Conservation (phyloP, 1,139 yeast species). For the Blastobotrys elegans region DNA sequence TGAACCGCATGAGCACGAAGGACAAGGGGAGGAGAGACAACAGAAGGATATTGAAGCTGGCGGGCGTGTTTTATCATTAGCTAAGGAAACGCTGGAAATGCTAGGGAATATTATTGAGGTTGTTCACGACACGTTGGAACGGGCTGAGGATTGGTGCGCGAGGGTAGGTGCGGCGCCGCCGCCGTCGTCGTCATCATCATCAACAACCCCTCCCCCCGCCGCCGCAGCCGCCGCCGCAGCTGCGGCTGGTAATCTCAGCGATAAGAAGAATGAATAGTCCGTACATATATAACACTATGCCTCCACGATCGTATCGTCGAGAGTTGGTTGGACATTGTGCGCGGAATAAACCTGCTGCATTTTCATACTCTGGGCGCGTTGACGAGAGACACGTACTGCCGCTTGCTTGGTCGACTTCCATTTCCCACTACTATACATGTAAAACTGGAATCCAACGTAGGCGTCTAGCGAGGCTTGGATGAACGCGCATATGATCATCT, state of each 20-base stretch:
- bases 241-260: no score
- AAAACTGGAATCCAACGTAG: constrained; percentile 67
- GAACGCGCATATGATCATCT: constrained; percentile 72
- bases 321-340: not conserved
- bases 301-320: not conserved
- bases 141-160: constrained; percentile 74
- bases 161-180: constrained; percentile 21
- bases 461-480: constrained; percentile 78
- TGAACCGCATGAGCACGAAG: not conserved
- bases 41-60: constrained; percentile 42
- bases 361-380: constrained; percentile 26
- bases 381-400: constrained; percentile 20
- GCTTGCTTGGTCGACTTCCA: constrained; percentile 21
- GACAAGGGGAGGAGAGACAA: constrained; percentile 1
- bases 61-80: constrained; percentile 70
- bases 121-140: constrained; percentile 75
- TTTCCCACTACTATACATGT: constrained; percentile 26
- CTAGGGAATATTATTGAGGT: constrained; percentile 75
- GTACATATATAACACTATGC: not conserved
- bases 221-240: not conserved
- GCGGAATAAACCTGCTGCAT: constrained; percentile 7
- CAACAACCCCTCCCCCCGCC: not conserved
- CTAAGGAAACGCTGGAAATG: constrained; percentile 88
- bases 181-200: not conserved
- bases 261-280: no score